phyloP scores from a whole-genome alignment of 495 filamentous ascomycete genomes.

The Hypoxylon fragiforme region DNA sequence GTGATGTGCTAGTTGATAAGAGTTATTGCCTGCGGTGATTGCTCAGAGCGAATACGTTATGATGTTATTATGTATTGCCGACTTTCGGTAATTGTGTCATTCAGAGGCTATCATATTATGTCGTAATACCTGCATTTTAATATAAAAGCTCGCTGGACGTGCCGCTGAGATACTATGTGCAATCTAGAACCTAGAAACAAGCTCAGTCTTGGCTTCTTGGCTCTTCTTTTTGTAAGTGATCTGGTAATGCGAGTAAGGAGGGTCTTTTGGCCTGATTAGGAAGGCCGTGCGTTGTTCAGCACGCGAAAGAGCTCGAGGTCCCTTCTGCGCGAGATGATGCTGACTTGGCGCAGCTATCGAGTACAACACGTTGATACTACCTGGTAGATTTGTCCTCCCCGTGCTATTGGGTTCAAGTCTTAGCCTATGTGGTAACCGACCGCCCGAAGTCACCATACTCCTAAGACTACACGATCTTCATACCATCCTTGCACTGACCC shows the following conservation, averaged over 20 bases:
- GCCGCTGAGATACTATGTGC: slow-evolving; percentile 22
- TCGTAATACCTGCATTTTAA: slow-evolving; percentile 30
- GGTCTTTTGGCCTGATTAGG: slow-evolving; percentile 25
- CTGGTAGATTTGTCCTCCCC: slow-evolving; percentile 23
- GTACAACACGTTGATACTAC: slow-evolving; percentile 33
- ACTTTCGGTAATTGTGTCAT: slow-evolving; percentile 23
- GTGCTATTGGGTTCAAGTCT: slow-evolving; percentile 32
- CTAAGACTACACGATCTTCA: slow-evolving; percentile 17
- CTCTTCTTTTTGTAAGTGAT: slow-evolving; percentile 19
- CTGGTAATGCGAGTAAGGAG: slow-evolving; percentile 22
- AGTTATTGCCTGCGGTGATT: slow-evolving; percentile 5
- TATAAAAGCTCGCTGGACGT: slow-evolving; percentile 28
- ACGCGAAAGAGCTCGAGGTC: slow-evolving; percentile 33
- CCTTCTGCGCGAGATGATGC: slow-evolving; percentile 16
- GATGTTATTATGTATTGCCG: slow-evolving; percentile 19
- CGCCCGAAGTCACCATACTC: slow-evolving; percentile 18
- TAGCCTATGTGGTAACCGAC: slow-evolving; percentile 35
- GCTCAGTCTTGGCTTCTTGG: slow-evolving; percentile 36
- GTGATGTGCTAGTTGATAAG: slow-evolving; percentile 18
- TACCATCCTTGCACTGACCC: slow-evolving; percentile 23
- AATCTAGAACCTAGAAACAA: slow-evolving; percentile 33
- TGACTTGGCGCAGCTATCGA: slow-evolving; percentile 23
- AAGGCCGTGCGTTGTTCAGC: slow-evolving; percentile 30
- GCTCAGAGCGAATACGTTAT: slow-evolving; percentile 3
- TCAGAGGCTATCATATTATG: slow-evolving; percentile 21